Conservation (phyloP, 495 filamentous ascomycete genomes). For the Aspergillus sclerotioniger region DNA sequence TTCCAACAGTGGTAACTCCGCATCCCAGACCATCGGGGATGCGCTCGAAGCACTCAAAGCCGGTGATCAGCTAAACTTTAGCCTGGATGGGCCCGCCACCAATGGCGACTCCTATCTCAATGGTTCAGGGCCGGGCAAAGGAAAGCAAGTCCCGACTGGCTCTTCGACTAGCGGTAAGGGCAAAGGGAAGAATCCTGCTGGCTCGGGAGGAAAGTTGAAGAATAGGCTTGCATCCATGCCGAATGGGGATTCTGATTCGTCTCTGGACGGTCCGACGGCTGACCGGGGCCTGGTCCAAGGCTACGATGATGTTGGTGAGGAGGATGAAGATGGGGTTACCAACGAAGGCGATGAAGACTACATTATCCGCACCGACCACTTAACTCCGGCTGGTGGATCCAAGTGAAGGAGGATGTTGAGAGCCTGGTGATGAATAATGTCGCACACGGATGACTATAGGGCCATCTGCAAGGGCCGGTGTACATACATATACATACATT, state of each 20-base stretch:
- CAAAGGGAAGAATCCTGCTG: conserved; percentile 32
- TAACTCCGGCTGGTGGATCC: conserved; percentile 22
- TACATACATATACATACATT: conserved; percentile 1
- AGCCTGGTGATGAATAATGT: not conserved
- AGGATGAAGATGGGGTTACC: conserved; percentile 35
- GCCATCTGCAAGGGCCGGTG: not conserved
- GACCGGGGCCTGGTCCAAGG: conserved; percentile 10
- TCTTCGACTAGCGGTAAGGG: conserved; percentile 35
- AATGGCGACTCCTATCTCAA: conserved; percentile 31
- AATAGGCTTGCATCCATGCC: conserved; percentile 32
- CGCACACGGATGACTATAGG: conserved; percentile 1
- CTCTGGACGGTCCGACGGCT: conserved; percentile 28
- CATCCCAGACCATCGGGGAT: conserved; percentile 37
- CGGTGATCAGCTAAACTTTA: conserved; percentile 19
- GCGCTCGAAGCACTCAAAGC: conserved; percentile 37
- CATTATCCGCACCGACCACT: conserved; percentile 43
- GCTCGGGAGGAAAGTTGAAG: conserved; percentile 51
- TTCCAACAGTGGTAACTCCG: conserved; percentile 14
- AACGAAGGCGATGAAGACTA: conserved; percentile 52
- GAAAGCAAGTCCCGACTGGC: conserved; percentile 32
- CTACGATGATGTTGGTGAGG: conserved; percentile 33
- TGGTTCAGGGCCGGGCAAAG: conserved; percentile 23
- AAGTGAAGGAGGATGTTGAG: not conserved
- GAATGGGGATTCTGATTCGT: conserved; percentile 39
- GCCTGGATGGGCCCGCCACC: conserved; percentile 23